These are phyloP conservation scores for Parsonsia alboflavescens DNA, from an alignment of 257 asterid species.

Conservation along the genomic window DNA sequence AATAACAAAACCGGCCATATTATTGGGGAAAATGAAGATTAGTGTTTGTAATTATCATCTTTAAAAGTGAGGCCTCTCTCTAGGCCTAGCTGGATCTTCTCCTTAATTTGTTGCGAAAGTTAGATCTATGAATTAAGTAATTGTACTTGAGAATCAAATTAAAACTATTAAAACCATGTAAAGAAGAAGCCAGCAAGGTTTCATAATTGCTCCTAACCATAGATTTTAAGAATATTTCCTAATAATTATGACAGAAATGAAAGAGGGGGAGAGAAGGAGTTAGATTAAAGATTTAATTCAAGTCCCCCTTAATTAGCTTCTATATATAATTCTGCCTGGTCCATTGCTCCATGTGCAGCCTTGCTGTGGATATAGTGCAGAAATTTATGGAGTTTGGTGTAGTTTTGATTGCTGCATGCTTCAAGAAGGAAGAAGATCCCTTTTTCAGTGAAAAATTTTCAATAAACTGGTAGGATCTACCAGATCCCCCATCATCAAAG, in stretches of 20 bases:
- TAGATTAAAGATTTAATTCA: not conserved
- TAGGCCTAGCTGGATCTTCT: constrained; percentile 1
- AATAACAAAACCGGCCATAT: not conserved
- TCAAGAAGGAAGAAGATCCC: not conserved
- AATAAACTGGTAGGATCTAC: too few species aligned
- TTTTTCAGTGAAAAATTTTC: not conserved
- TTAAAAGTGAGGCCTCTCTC: not conserved
- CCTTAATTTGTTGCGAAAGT: constrained; percentile 8
- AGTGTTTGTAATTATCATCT: not conserved
- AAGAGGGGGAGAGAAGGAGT: not conserved
- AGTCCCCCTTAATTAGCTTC: not conserved
- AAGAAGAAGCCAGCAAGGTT: not conserved
- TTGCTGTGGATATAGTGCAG: constrained; percentile 12
- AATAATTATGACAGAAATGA: constrained; percentile 12
- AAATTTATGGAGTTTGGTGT: not conserved
- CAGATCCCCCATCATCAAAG: too few species aligned
- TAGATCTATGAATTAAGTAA: not conserved
- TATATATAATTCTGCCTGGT: not conserved
- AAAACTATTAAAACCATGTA: not conserved
- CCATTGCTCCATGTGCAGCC: constrained; percentile 18
- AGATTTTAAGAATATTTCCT: constrained; percentile 14
- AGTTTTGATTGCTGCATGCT: not conserved
- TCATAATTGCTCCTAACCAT: constrained; percentile 11
- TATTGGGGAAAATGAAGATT: not conserved
- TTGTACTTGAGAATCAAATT: not conserved